Evolutionary conservation across 495 filamentous ascomycete genomes (phyloP).

Genomic region (Tuber brumale): DNA sequence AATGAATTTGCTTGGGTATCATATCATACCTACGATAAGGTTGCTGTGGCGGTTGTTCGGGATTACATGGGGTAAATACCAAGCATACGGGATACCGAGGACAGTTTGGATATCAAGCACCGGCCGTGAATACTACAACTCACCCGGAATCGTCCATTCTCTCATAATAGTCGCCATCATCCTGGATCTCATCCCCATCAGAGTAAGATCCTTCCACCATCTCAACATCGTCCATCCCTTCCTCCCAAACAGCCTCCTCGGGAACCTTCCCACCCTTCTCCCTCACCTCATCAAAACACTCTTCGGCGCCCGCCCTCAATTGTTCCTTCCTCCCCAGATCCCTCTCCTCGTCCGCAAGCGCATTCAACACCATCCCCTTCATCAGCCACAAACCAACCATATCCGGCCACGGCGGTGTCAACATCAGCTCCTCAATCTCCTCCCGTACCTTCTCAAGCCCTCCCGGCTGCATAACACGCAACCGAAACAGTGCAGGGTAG

Average conservation of each 20-base stretch:
- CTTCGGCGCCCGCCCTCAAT: conserved; percentile 23
- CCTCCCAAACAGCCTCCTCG: conserved; percentile 16
- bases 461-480: conserved; percentile 26
- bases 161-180: neutral
- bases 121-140: neutral
- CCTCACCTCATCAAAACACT: conserved; percentile 25
- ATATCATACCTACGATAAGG: neutral
- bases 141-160: neutral
- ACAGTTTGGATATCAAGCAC: neutral
- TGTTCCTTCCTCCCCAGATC: neutral
- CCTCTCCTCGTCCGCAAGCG: conserved; percentile 32
- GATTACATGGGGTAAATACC: neutral
- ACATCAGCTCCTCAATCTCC: conserved; percentile 54
- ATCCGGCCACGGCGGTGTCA: conserved; percentile 35
- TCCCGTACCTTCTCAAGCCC: conserved; percentile 45
- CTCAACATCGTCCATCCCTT: conserved; percentile 7
- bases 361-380: conserved; percentile 36
- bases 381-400: conserved; percentile 25
- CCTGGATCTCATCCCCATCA: neutral
- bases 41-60: neutral
- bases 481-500: conserved; percentile 22
- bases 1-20: neutral
- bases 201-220: neutral
- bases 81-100: neutral
- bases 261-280: conserved; percentile 28